phyloP scores from a whole-genome alignment of 2,329 filamentous ascomycete species.

The Bipolaris oryzae region DNA sequence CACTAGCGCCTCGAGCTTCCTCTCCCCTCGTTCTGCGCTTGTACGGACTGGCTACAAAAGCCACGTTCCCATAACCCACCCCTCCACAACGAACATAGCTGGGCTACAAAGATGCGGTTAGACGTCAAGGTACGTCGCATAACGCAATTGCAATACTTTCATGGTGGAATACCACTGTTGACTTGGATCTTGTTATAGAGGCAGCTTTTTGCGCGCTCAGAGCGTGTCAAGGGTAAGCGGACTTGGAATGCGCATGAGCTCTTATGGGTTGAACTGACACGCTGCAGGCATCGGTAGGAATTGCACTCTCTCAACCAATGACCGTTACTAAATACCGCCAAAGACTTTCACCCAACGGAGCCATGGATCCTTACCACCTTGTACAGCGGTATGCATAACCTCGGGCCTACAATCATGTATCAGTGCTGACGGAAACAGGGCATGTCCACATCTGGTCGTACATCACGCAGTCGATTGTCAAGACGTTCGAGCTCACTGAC shows the following conservation, averaged over 20 bases:
- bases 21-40: slow-evolving; percentile 22
- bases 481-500: slow-evolving; percentile 98
- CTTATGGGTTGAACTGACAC: slow-evolving; percentile 30
- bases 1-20: not conserved
- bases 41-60: slow-evolving; percentile 46
- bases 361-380: slow-evolving; percentile 94
- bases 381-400: slow-evolving; percentile 75
- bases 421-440: slow-evolving; percentile 60
- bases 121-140: slow-evolving; percentile 52
- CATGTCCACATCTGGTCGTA: slow-evolving; percentile 99
- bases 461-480: slow-evolving; percentile 78
- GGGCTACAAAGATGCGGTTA: slow-evolving; percentile 50
- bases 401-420: slow-evolving; percentile 6
- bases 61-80: slow-evolving; percentile 45
- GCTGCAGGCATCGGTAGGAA: slow-evolving; percentile 44
- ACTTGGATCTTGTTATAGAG: slow-evolving; percentile 62
- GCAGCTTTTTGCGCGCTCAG: slow-evolving; percentile 84
- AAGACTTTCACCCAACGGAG: slow-evolving; percentile 96
- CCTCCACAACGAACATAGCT: slow-evolving; percentile 36
- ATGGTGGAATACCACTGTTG: slow-evolving; percentile 35
- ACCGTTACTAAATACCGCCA: slow-evolving; percentile 53
- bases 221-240: slow-evolving; percentile 76
- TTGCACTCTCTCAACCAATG: slow-evolving; percentile 4
- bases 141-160: not conserved
- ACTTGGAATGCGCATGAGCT: slow-evolving; percentile 5